phyloP scores from a whole-genome alignment of 306 rosid species.

The Mimosa bimucronata region DNA sequence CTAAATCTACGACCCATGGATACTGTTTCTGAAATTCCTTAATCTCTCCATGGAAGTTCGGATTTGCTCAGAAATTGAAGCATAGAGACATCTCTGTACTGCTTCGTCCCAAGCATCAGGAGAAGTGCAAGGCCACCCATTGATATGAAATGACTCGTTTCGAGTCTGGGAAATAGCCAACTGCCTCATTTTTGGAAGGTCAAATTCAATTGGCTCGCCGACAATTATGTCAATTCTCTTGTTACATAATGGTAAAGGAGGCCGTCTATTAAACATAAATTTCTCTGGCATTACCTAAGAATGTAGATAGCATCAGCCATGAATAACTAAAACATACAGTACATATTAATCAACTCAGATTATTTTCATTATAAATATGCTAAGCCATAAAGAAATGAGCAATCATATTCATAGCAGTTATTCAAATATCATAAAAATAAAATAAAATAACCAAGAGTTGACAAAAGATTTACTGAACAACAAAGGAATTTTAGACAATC shows the following conservation, averaged over 20 bases:
- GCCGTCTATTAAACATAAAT: slow-evolving; percentile 67
- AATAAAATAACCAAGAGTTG: slow-evolving; percentile 16
- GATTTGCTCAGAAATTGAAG: slow-evolving; percentile 68
- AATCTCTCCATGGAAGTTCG: slow-evolving; percentile 60
- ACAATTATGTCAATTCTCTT: slow-evolving; percentile 69
- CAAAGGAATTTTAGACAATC: background rate
- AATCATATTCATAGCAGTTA: background rate
- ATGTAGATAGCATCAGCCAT: slow-evolving; percentile 33
- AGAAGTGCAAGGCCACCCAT: slow-evolving; percentile 67
- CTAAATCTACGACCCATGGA: background rate
- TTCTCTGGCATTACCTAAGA: slow-evolving; percentile 92
- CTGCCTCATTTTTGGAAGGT: slow-evolving; percentile 68
- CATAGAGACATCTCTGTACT: slow-evolving; percentile 72
- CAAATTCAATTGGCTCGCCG: slow-evolving; percentile 83
- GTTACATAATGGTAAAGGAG: slow-evolving; percentile 73
- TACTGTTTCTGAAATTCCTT: slow-evolving; percentile 15
- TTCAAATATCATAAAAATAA: background rate
- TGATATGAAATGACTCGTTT: slow-evolving; percentile 42
- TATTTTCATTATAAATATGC: background rate
- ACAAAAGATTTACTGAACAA: background rate
- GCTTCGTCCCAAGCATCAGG: slow-evolving; percentile 73
- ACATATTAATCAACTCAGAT: slow-evolving; percentile 25
- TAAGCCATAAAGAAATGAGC: slow-evolving; percentile 13
- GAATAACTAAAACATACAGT: slow-evolving; percentile 36
- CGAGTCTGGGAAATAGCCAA: slow-evolving; percentile 59